phyloP scores from a whole-genome alignment of 2,329 filamentous ascomycete species.

The Orbilia ellipsospora region DNA sequence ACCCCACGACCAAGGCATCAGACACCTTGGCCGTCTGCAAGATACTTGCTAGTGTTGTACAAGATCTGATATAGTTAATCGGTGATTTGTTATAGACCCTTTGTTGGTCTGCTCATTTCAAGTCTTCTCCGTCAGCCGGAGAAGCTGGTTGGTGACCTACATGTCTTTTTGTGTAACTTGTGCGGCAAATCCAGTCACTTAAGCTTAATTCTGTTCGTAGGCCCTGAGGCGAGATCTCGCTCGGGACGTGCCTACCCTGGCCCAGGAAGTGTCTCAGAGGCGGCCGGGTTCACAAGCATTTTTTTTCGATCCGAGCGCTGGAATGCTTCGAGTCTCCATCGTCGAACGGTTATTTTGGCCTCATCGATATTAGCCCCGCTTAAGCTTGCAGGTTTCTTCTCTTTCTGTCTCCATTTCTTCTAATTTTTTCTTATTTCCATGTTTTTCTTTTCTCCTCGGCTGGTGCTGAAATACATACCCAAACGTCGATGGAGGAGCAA shows the following conservation, averaged over 20 bases:
- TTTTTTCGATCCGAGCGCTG: too few species aligned
- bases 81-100: conserved; percentile 4
- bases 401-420: neutral
- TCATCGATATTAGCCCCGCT: too few species aligned
- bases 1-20: conserved; percentile 28
- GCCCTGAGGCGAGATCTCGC: conserved; percentile 31
- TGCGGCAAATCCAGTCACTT: conserved; percentile 34
- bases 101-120: neutral
- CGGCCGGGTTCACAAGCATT: neutral
- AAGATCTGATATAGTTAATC: conserved; percentile 34
- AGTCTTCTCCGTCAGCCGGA: neutral
- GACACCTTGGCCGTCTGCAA: conserved; percentile 21
- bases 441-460: too few species aligned
- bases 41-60: conserved; percentile 45
- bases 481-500: too few species aligned
- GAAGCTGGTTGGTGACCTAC: neutral
- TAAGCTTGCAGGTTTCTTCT: neutral
- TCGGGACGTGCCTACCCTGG: conserved; percentile 12
- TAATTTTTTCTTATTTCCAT: too few species aligned
- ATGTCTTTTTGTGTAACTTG: conserved; percentile 40
- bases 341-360: conserved; percentile 8
- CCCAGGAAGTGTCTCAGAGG: conserved; percentile 10
- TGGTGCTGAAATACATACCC: too few species aligned
- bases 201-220: conserved; percentile 37
- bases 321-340: neutral